phyloP scores from a whole-genome alignment of 192 early-diverging fungal genomes.

The Coemansia sp. region DNA sequence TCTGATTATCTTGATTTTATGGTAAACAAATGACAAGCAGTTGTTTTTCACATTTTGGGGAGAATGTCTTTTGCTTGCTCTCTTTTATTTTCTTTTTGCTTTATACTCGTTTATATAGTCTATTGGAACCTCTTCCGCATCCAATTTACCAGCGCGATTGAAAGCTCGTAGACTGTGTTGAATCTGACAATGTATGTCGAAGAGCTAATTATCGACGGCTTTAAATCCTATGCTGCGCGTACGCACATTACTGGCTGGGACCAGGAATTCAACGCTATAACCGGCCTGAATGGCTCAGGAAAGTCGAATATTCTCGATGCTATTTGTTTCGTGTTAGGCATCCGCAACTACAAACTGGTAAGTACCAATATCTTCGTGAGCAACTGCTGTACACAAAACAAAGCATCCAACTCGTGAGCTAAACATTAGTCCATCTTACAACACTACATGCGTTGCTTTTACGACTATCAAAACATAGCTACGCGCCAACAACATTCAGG shows the following conservation, averaged over 20 bases:
- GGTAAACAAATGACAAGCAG: background rate
- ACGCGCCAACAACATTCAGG: conserved; percentile 88
- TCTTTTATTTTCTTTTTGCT: background rate
- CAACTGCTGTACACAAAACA: background rate
- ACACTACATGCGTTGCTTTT: background rate
- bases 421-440: background rate
- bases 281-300: conserved; percentile 95
- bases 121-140: background rate
- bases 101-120: background rate
- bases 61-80: background rate
- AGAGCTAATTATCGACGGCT: conserved; percentile 97
- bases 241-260: conserved; percentile 99
- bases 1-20: background rate
- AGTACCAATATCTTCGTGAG: background rate
- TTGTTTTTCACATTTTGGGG: no score
- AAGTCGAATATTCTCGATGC: conserved; percentile 99
- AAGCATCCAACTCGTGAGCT: background rate
- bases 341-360: conserved; percentile 90
- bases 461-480: conserved; percentile 53
- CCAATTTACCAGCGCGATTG: background rate
- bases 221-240: conserved; percentile 96
- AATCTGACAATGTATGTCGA: conserved; percentile 75
- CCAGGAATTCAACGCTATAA: conserved; percentile 96
- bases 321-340: conserved; percentile 98
- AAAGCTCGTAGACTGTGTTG: background rate